Percentiles rank a stretch among this genome's conserved stretches.
These are phyloP conservation scores for Lumnitzera littorea DNA, from an alignment of 345 rosid genomes.

Conservation along the genomic window DNA sequence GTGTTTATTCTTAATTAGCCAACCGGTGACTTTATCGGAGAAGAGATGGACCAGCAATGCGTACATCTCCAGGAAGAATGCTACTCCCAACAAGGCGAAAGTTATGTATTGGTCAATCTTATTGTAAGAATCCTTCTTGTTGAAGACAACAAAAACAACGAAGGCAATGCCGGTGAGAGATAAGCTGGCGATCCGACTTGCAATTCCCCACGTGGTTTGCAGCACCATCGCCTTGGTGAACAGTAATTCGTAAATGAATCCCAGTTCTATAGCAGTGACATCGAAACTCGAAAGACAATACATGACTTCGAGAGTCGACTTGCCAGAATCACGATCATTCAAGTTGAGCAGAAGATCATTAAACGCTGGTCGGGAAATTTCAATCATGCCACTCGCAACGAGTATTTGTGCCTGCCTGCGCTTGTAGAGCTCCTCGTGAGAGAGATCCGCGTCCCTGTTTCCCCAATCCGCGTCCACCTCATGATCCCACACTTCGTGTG, in stretches of 20 bases:
- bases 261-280: no score
- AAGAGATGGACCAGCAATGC: no score
- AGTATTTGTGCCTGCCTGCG: background rate
- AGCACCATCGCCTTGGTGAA: no score
- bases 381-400: background rate
- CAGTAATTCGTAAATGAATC: no score
- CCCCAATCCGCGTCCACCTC: no score
- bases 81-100: no score
- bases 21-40: no score
- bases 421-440: background rate
- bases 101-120: background rate
- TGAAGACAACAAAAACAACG: background rate
- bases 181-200: constrained; percentile 15
- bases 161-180: background rate
- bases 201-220: constrained; percentile 2
- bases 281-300: no score
- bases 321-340: background rate
- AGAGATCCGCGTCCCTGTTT: no score
- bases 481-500: background rate
- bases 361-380: background rate
- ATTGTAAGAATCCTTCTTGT: background rate
- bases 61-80: no score
- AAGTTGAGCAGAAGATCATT: constrained; percentile 2
- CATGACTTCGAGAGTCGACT: background rate
- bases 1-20: background rate